Evolutionary conservation across 2,329 filamentous ascomycete species (phyloP).

Genomic region (Trichoderma sp.): DNA sequence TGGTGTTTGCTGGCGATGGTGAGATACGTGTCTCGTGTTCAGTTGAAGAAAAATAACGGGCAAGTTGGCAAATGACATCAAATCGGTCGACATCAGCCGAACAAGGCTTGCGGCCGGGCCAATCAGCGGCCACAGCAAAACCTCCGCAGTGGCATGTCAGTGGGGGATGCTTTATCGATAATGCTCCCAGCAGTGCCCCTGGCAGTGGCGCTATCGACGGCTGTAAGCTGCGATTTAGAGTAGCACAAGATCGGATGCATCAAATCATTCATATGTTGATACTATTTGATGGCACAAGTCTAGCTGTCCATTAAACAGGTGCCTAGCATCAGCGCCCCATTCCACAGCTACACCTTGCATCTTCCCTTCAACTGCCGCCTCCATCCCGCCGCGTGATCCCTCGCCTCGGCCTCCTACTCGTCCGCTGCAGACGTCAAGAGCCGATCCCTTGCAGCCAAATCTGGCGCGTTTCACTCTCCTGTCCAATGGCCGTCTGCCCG

Average conservation of each 20-base stretch:
- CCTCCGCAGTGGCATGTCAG: background rate
- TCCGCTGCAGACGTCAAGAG: background rate
- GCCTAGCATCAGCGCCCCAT: background rate
- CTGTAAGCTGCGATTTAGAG: background rate
- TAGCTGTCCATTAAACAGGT: no score
- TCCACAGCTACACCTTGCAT: background rate
- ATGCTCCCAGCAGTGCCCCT: background rate
- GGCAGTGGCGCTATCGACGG: constrained; percentile 11
- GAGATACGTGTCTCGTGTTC: constrained; percentile 18
- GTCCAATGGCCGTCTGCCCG: background rate
- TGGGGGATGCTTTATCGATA: constrained; percentile 20
- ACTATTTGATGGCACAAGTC: no score
- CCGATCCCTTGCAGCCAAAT: constrained; percentile 1
- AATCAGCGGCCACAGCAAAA: constrained; percentile 13
- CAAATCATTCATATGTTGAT: background rate
- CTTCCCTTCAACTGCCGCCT: background rate
- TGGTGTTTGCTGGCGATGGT: background rate
- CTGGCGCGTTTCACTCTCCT: background rate
- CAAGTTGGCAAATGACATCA: constrained; percentile 28
- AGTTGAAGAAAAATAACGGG: background rate
- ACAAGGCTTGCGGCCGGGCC: background rate
- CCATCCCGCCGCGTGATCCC: background rate
- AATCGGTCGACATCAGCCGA: constrained; percentile 10
- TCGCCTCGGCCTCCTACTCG: constrained; percentile 1
- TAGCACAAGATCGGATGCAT: background rate